Conservation (phyloP, 768 basidiomycete species). For the Mycena pura region DNA sequence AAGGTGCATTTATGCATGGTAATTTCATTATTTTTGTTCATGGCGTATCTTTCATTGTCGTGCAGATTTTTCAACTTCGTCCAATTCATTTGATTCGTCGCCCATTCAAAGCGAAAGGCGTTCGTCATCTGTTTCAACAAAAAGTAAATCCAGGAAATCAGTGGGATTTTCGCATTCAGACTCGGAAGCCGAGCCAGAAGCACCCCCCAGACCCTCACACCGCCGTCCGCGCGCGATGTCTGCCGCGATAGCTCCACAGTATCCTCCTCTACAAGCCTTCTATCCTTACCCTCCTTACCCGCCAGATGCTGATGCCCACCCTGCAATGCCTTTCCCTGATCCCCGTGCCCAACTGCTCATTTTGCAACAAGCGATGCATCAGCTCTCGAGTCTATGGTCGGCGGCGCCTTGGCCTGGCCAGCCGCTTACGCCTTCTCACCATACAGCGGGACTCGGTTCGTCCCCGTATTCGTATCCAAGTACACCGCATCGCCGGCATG, state of each 20-base stretch:
- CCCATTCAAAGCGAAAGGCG: background rate
- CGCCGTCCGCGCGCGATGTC: background rate
- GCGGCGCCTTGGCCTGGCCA: constrained; percentile 22
- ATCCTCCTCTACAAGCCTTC: constrained; percentile 16
- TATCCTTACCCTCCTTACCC: constrained; percentile 33
- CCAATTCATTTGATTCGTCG: background rate
- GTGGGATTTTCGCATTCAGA: constrained; percentile 1
- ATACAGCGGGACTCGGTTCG: constrained; percentile 24
- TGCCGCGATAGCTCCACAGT: constrained; percentile 1
- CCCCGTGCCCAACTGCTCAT: constrained; percentile 50
- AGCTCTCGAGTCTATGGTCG: constrained; percentile 45
- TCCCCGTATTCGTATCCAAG: constrained; percentile 36
- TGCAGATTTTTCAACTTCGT: background rate
- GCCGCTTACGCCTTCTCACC: constrained; percentile 33
- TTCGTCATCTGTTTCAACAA: constrained; percentile 6
- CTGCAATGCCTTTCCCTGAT: constrained; percentile 43
- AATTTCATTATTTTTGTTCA: background rate
- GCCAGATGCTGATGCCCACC: constrained; percentile 27
- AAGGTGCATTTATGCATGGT: background rate
- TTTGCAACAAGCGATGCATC: constrained; percentile 53
- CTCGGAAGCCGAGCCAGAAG: background rate
- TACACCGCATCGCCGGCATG: constrained; percentile 45
- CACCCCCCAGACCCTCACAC: background rate
- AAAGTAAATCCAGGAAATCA: background rate
- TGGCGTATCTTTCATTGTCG: background rate